Base-by-base conservation (phyloP, 2,329 filamentous ascomycete species). In the Cladobotryum mycophilum region DNA sequence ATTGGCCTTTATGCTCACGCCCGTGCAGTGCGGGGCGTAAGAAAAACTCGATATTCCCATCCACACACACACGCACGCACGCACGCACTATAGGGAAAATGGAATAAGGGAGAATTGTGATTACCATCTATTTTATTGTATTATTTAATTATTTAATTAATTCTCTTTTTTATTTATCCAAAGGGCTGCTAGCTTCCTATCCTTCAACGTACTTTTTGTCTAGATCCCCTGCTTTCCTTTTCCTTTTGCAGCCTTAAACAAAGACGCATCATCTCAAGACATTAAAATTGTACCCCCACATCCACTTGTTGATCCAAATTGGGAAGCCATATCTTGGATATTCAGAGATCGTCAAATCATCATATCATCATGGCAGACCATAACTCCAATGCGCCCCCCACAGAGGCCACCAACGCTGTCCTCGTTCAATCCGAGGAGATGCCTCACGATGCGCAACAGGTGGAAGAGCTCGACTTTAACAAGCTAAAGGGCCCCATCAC, bases 381-480 rank as follows among this genome's bases (percentile, higher is more conserved):
- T 36, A 60, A 60, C 38, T 70, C 74, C 3, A 46, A 41, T 60
- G 65, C 65, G 22, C 77, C 79, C n/a, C 85, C 85, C 5, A 65
- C 76, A 11, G 76, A 76, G 55, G 85, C 83, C 51, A 88, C 84
- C 44, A 82, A 87, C 66, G 92, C 92, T 30, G 92, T 97, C 43
- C 77, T 97, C 47, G 86, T 92, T 59, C 78, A 85, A 45, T 96
- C 92, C 1, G 85, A 87, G 51, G 86, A 88, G 49, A 84, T 96
- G 66, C 88, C 92, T 14, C 78, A 84, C 49, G 85, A 79, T 43
- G 81, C 88, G n/a, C 82, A 85, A 58, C 81, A 88, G 65, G 92
- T 99, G 35, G 81, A 87, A 65, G 93, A 96, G 61, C 80, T 97
- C 55, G 92, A 99, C 66, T 99, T 97, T 72, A 86, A 96, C 72